phyloP scores from a whole-genome alignment of 73 alveolate genomes.

The Paramecium primaurelia region DNA sequence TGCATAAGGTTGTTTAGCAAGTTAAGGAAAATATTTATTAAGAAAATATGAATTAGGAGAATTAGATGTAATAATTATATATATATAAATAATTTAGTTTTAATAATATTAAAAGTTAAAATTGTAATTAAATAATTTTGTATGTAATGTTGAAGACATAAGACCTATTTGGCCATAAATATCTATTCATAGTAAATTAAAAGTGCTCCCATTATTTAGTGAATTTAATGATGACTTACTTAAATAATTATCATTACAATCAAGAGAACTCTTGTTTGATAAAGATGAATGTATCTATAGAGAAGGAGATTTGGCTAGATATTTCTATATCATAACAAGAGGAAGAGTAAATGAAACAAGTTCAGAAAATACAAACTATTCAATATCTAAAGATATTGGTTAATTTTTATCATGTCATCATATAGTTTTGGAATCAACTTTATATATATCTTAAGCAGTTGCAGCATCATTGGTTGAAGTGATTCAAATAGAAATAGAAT shows the following conservation, averaged over 20 bases:
- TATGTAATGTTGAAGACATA: slow-evolving; percentile 31
- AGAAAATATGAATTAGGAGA: slow-evolving; percentile 47
- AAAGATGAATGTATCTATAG: slow-evolving; percentile 48
- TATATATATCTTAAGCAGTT: background rate
- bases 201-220: slow-evolving; percentile 19
- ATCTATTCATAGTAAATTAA: slow-evolving; percentile 19
- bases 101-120: slow-evolving; percentile 4
- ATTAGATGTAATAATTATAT: slow-evolving; percentile 2
- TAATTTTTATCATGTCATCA: slow-evolving; percentile 50
- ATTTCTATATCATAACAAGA: slow-evolving; percentile 57
- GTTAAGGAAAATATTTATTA: slow-evolving; percentile 13
- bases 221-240: slow-evolving; percentile 38
- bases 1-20: slow-evolving; percentile 46
- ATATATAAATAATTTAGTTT: background rate
- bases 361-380: background rate
- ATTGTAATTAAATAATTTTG: slow-evolving; percentile 31
- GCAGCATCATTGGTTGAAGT: slow-evolving; percentile 39
- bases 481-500: background rate
- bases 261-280: slow-evolving; percentile 47
- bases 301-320: slow-evolving; percentile 59
- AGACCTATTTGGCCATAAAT: slow-evolving; percentile 48
- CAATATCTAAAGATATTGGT: slow-evolving; percentile 24
- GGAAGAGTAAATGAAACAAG: slow-evolving; percentile 55
- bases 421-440: background rate
- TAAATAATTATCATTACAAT: background rate